Conservation (phyloP, 352 stramenopile genomes). For the Globisporangium acanthophoron region DNA sequence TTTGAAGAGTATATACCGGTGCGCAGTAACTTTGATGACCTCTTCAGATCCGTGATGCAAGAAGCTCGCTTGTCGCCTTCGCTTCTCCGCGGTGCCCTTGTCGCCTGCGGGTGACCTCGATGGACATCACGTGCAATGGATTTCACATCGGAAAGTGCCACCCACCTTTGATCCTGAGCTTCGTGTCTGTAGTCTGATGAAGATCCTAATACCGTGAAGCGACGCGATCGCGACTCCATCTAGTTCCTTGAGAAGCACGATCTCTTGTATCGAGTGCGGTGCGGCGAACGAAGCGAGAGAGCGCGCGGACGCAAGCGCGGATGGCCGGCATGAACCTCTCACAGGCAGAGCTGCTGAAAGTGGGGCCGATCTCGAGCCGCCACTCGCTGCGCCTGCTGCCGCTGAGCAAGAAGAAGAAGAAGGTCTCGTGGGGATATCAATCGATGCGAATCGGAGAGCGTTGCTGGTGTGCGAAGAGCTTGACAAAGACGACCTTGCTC, state of each 20-base stretch:
- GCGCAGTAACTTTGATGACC: no score
- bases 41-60: no score
- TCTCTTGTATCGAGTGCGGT: not conserved
- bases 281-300: not conserved
- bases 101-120: no score
- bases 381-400: slow-evolving; percentile 75
- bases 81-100: no score
- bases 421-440: slow-evolving; percentile 24
- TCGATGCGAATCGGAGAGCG: not conserved
- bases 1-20: no score
- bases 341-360: slow-evolving; percentile 75
- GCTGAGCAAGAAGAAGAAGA: slow-evolving; percentile 86
- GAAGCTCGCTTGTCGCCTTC: no score
- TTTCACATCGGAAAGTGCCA: no score
- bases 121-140: no score
- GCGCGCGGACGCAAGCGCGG: not conserved
- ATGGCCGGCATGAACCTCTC: slow-evolving; percentile 55
- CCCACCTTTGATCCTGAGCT: no score
- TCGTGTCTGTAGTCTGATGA: no score
- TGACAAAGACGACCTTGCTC: not conserved
- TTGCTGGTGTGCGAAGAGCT: no score
- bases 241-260: not conserved
- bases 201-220: not conserved
- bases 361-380: slow-evolving; percentile 66
- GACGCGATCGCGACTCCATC: not conserved